A percentile compares a stretch with the other conserved stretches of the same genome.
These are phyloP conservation scores for Pestalotiopsis sp. DNA, from an alignment of 2,329 filamentous ascomycete genomes.

Conservation along the genomic window DNA sequence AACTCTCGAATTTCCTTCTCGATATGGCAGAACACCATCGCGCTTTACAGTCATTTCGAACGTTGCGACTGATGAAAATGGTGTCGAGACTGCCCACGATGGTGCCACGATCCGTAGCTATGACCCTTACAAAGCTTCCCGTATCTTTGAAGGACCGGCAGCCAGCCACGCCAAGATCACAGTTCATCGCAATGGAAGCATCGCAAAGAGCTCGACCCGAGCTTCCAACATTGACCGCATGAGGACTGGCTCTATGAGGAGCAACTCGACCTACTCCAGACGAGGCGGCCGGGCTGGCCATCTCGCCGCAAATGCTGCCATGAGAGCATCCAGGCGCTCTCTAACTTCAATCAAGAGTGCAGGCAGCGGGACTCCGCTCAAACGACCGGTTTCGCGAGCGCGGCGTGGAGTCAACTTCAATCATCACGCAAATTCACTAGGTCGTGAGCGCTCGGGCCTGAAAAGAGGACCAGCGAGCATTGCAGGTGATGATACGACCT, in stretches of 20 bases:
- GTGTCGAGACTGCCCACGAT: constrained; percentile 34
- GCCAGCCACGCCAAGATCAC: constrained; percentile 67
- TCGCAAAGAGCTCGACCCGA: constrained; percentile 24
- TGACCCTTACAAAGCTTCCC: constrained; percentile 78
- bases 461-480: constrained; percentile 25
- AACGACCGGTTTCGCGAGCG: constrained; percentile 44
- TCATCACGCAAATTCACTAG: constrained; percentile 37
- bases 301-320: constrained; percentile 26
- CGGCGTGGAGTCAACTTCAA: constrained; percentile 59
- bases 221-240: constrained; percentile 27
- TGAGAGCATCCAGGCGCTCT: constrained; percentile 40
- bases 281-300: constrained; percentile 24
- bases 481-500: constrained; percentile 27
- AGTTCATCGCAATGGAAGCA: constrained; percentile 58
- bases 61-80: constrained; percentile 45
- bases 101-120: constrained; percentile 64
- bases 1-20: constrained; percentile 56
- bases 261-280: constrained; percentile 30
- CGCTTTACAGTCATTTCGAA: constrained; percentile 68
- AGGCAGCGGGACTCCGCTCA: constrained; percentile 38
- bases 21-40: constrained; percentile 55
- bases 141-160: constrained; percentile 46
- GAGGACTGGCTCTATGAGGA: constrained; percentile 35
- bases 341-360: constrained; percentile 50
- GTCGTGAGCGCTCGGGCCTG: constrained; percentile 3